Base-by-base conservation (phyloP, 176 grass and related monocot genomes). In the Rhynchospora pubera region DNA sequence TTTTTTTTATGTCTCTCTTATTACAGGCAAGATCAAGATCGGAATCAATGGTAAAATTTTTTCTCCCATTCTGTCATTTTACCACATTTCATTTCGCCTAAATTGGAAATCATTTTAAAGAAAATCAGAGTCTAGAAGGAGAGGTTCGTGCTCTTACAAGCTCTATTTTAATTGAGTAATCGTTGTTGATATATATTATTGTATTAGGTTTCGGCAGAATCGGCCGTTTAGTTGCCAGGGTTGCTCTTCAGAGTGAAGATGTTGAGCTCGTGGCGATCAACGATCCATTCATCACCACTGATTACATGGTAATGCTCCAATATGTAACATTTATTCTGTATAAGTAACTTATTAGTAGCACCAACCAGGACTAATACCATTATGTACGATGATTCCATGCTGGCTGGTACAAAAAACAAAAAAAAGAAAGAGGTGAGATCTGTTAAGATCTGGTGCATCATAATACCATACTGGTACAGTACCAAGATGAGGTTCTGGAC, bases 201-300 rank as follows among this genome's bases (percentile, higher is more conserved):
- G 14, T 2, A 77, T 21, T 84, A 94, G 92, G 92, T 53, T 94
- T 91, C 68, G 92, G 92, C 55, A 87, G 92, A 84, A 94, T 94
- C 69, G 92, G 92, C 19, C 83, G 92, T 83, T 78, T 94, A 7
- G 92, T 94, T 24, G 92, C 89, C 39, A 91, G 89, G 77, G 92
- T 94, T 6, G 92, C 92, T 0, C 92, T 94, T 53, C 89, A 94
- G 69, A 90, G 92, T 66, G 83, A 91, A 45, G 92, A 94, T 84
- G 89, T 94, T 16, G 92, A 94, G 87, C 87, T 94, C 57, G 92
- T 94, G 55, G 92, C 92, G 26, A 86, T 94, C 24, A 94, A 94
- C 64, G 92, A 94, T 57, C 92, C 92, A 14, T 94, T 94, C 92
- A 94, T 94, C 87, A 86, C 76, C 87, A 94, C 89, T 39, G 92